Base-by-base conservation (phyloP, 2,329 filamentous ascomycete species). In the Ophiostoma pallidulum region DNA sequence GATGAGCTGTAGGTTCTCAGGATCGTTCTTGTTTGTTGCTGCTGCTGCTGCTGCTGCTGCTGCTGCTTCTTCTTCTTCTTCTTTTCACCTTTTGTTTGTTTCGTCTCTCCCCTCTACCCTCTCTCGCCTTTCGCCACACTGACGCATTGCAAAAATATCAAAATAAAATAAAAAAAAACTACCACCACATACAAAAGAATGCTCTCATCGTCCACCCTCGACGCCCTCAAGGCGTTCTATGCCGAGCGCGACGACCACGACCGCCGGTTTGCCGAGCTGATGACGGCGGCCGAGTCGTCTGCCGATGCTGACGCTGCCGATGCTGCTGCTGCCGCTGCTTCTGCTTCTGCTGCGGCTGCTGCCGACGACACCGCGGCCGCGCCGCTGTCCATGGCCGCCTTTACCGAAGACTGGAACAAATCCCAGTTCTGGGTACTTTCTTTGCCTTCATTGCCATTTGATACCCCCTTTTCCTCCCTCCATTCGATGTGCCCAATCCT, bases 341-440 rank as follows among this genome's bases (percentile, higher is more conserved):
- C 84, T 58, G 66, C 74, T 42, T 69, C 73, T 24, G 59, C 58
- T 19, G 57, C 52, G 6, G 39, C 8, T 4, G 20, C 26, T 14
- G 41, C 19, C 2, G 38, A 26, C 24, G 18, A 44, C n/a, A 18
- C 14, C 13, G 16, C 35, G 8, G 55, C 32, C 14, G 22, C 53
- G 28, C 60, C 62, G 33, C 52, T 75, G 47, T 70, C 67, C 14
- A 91, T 91, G 77, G 78, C 84, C 26, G 69, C 75, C 1, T 92
- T 91, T 58, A 71, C 72, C 1, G 86, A 91, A 64, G 82, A 91
- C 63, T 92, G 86, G 86, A 86, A 90, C 59, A 77, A 83, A 58
- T 84, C 78, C 52, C 86, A 91, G 64, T 92, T 92, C 59, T 92
- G 86, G 86, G 81, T 86, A 69, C 33, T 71, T 16, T 9, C 35